Evolutionary conservation across 116 monocot species (phyloP), one percentile per base, ranked within the genome.

Genomic region (Iris pallida): DNA sequence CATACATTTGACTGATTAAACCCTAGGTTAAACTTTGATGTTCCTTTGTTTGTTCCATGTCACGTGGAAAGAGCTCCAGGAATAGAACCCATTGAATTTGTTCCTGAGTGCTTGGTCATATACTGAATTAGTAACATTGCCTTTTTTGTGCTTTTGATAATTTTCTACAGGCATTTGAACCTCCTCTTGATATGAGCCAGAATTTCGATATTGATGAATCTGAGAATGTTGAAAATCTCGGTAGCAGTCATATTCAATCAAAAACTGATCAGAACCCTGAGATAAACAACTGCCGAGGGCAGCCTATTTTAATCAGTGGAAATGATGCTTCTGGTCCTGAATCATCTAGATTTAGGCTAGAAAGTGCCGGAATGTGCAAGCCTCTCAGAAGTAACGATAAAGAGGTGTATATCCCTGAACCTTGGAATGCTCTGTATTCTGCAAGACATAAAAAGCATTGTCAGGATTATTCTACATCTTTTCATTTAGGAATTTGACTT

Each of bases 161-260:
- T 53, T 47, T 3, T 73, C 4, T 78, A 47, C 78, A 97, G 97
- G 97, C 97, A 83, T 97, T 97, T 83, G 87, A 89, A 65, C 90
- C 96, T 71, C 97, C 97, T 17, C 17, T 97, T 57, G 90, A 92
- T 66, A 85, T 92, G 86, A 87, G 81, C 69, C 80, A 80, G 61
- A 77, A 82, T 76, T 69, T 81, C n/a, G 69, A 84, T 81, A 20
- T 64, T 56, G 78, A 80, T 72, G 83, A 74, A 49, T 42, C 65
- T 62, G 75, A 75, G 20, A 48, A 63, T 56, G 1, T 20, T 59
- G 72, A 74, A 43, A 51, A 59, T 70, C 19, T 19, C 11, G 16
- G 45, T 73, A 65, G 66, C 45, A 73, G 68, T 64, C 45, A 69
- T 76, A 48, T 43, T 56, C 67, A 20, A 40, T 18, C 66, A 51